A percentile compares a stretch with the other conserved stretches of the same genome.
Conservation (phyloP, 2,329 filamentous ascomycete species). For the Lecanosticta acicola region DNA sequence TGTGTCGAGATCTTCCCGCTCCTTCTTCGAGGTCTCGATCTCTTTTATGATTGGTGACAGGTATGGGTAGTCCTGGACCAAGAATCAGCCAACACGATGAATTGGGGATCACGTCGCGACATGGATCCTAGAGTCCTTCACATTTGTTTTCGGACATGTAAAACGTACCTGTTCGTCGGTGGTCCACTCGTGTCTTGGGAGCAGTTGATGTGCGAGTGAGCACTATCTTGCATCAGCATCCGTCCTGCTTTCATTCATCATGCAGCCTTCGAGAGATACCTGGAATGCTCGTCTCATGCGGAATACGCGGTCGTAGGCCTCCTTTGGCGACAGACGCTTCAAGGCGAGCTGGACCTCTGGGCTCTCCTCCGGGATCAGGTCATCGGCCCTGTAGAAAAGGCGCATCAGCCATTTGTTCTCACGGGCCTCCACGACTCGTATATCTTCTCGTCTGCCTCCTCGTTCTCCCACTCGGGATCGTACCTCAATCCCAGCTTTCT, state of each 20-base stretch:
- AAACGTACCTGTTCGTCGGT: conserved; percentile 58
- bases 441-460: neutral
- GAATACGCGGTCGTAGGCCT: conserved; percentile 95
- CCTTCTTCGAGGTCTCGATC: conserved; percentile 61
- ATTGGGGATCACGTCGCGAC: no score
- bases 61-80: conserved; percentile 57
- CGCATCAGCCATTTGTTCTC: conserved; percentile 11
- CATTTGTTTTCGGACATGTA: neutral
- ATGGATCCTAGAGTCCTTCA: no score
- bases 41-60: conserved; percentile 62
- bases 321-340: conserved; percentile 82
- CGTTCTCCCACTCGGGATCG: conserved; percentile 21
- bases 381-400: conserved; percentile 66
- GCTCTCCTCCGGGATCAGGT: conserved; percentile 89
- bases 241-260: conserved; percentile 14
- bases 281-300: conserved; percentile 93
- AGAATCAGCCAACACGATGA: neutral
- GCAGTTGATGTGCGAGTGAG: conserved; percentile 60
- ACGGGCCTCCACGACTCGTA: neutral
- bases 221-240: conserved; percentile 47
- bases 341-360: conserved; percentile 80
- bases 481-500: conserved; percentile 88
- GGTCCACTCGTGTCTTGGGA: conserved; percentile 61
- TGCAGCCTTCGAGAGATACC: conserved; percentile 52
- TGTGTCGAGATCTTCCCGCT: conserved; percentile 63